Conservation (phyloP, 1,284 basidiomycete species). For the Earliella scabrosa region DNA sequence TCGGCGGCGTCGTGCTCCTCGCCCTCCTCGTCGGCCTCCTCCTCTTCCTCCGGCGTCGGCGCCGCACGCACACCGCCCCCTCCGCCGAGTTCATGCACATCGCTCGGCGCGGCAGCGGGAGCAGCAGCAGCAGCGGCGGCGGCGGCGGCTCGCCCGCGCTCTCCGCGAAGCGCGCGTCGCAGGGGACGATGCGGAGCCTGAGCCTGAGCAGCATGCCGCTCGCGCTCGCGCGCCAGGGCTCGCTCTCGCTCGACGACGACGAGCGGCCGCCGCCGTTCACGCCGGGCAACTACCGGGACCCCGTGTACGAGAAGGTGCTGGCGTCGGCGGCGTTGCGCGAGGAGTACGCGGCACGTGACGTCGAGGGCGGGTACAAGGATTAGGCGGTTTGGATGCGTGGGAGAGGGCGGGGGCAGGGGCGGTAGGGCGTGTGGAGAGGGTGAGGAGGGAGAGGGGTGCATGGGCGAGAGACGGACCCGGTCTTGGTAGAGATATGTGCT, state of each 20-base stretch:
- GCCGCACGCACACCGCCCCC: slow-evolving; percentile 19
- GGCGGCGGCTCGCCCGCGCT: not conserved
- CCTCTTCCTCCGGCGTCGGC: slow-evolving; percentile 14
- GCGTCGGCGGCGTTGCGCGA: slow-evolving; percentile 26
- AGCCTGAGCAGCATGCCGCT: slow-evolving; percentile 7
- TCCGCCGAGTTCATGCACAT: slow-evolving; percentile 31
- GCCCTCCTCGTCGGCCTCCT: slow-evolving; percentile 3
- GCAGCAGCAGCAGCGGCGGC: too few species aligned
- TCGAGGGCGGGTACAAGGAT: slow-evolving; percentile 1
- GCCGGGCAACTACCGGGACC: slow-evolving; percentile 27
- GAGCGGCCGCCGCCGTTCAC: slow-evolving; percentile 33
- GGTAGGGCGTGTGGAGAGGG: too few species aligned
- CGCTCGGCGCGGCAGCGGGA: too few species aligned
- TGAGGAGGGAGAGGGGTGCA: too few species aligned
- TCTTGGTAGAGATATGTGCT: not conserved
- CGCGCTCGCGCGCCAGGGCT: slow-evolving; percentile 18
- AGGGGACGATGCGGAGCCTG: not conserved
- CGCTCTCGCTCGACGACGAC: slow-evolving; percentile 20
- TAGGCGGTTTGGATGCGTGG: not conserved
- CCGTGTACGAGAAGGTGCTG: slow-evolving; percentile 32
- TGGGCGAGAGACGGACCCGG: too few species aligned
- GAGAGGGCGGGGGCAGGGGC: not conserved
- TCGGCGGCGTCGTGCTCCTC: slow-evolving; percentile 19
- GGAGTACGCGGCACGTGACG: slow-evolving; percentile 9
- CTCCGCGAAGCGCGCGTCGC: not conserved